These are phyloP conservation scores for Lepiota venenata DNA, from an alignment of 768 basidiomycete species.

Conservation along the genomic window DNA sequence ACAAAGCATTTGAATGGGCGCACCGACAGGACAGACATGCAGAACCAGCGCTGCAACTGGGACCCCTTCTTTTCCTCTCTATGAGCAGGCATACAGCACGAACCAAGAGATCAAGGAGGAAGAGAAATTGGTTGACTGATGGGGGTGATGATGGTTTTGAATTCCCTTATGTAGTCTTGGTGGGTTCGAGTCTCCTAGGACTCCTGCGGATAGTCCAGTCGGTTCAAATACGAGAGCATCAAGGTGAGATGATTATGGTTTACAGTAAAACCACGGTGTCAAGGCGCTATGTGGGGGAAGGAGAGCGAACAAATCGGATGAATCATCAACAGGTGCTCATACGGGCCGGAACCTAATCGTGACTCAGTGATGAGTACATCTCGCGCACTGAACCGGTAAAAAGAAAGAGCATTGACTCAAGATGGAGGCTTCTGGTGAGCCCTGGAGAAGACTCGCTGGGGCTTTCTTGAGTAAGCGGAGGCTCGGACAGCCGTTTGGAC, in stretches of 20 bases:
- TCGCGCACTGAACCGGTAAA: no score
- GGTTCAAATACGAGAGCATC: neutral
- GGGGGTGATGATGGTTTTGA: neutral
- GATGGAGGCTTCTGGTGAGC: no score
- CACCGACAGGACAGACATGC: slow-evolving; percentile 45
- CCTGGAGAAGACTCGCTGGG: no score
- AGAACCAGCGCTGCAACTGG: slow-evolving; percentile 34
- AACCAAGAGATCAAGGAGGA: neutral
- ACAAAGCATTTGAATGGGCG: slow-evolving; percentile 15
- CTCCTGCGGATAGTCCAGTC: neutral
- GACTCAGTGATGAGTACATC: no score
- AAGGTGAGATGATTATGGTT: neutral
- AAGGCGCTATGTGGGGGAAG: neutral
- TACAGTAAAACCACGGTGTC: neutral
- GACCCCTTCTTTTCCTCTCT: slow-evolving; percentile 11
- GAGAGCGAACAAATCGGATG: neutral
- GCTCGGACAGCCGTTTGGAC: no score
- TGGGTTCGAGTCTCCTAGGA: slow-evolving; percentile 2
- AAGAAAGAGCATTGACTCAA: no score
- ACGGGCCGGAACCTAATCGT: no score
- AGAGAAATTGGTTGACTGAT: neutral
- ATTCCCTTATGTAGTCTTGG: slow-evolving; percentile 3
- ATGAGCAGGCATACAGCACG: slow-evolving; percentile 10
- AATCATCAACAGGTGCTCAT: neutral
- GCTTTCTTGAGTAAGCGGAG: no score